A percentile compares a stretch with the other conserved stretches of the same genome.
Evolutionary conservation across 164 flowering plant genomes (phyloP).

Genomic region (Buxus sempervirens): DNA sequence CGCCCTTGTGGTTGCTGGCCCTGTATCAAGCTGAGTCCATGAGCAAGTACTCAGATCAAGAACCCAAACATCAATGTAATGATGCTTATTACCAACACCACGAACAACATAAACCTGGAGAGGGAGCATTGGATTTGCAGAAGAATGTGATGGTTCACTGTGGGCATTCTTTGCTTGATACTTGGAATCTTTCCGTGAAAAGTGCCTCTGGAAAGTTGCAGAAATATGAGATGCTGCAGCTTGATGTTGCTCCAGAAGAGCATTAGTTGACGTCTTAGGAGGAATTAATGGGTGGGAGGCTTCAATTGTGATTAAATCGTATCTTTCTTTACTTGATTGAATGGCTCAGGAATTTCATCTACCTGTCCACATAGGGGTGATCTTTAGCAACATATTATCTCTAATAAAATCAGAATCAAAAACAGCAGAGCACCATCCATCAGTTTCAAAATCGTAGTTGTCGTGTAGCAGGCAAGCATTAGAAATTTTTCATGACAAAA

Average conservation of each 20-base stretch:
- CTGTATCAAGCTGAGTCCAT: conserved; percentile 62
- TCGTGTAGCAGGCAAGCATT: neutral
- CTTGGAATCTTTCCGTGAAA: conserved; percentile 27
- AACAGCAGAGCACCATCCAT: neutral
- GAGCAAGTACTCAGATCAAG: conserved; percentile 53
- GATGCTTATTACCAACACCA: conserved; percentile 86
- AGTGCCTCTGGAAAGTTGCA: conserved; percentile 38
- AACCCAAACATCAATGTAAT: conserved; percentile 84
- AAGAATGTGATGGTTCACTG: neutral
- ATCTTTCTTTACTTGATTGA: conserved; percentile 26
- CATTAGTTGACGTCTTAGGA: conserved; percentile 13
- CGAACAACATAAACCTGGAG: no score
- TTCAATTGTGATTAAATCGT: no score
- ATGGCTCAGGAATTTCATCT: conserved; percentile 65
- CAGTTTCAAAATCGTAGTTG: neutral
- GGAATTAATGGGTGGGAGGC: conserved; percentile 4
- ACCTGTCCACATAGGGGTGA: conserved; percentile 35
- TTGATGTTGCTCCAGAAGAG: conserved; percentile 16
- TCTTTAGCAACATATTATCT: neutral
- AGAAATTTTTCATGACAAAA: neutral
- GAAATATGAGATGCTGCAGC: conserved; percentile 39
- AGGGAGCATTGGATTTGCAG: no score
- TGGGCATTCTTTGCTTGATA: conserved; percentile 17
- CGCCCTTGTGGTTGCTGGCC: conserved; percentile 91
- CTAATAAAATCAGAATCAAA: neutral